phyloP scores from a whole-genome alignment of 208 protist genomes.

The Trypanosoma platydactyli region DNA sequence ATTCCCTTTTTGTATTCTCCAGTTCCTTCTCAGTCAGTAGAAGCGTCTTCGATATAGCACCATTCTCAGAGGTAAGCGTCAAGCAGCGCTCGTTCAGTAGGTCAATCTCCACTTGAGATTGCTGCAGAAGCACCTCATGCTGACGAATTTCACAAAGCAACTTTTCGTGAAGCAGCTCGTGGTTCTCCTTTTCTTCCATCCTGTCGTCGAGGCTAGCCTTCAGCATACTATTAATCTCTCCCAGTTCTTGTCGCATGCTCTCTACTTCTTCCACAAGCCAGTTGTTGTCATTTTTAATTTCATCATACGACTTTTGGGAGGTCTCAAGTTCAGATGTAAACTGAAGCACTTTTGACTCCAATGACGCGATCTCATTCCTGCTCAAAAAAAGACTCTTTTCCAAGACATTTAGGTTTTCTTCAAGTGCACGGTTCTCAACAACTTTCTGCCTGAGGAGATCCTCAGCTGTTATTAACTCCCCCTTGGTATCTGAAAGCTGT shows the following conservation, averaged over 20 bases:
- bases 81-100: constrained; percentile 19
- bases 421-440: constrained; percentile 1
- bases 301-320: constrained; percentile 14
- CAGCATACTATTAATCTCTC: constrained; percentile 71
- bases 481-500: background rate
- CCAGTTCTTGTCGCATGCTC: constrained; percentile 67
- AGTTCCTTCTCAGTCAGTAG: constrained; percentile 52
- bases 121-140: constrained; percentile 26
- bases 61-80: constrained; percentile 27
- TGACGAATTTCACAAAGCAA: constrained; percentile 30
- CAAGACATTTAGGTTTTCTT: background rate
- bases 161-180: constrained; percentile 37
- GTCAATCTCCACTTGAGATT: constrained; percentile 14
- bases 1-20: constrained; percentile 36
- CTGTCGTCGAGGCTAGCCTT: constrained; percentile 76
- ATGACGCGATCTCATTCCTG: constrained; percentile 2
- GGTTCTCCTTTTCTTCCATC: constrained; percentile 69
- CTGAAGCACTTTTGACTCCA: constrained; percentile 8
- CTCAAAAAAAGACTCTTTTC: constrained; percentile 11
- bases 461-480: background rate
- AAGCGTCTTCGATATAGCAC: constrained; percentile 56
- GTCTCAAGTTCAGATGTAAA: constrained; percentile 3
- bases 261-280: constrained; percentile 67
- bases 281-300: constrained; percentile 47
- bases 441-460: constrained; percentile 4